These are phyloP conservation scores for Veloporphyrellus conicus DNA, from an alignment of 1,284 basidiomycete genomes.

Conservation along the genomic window DNA sequence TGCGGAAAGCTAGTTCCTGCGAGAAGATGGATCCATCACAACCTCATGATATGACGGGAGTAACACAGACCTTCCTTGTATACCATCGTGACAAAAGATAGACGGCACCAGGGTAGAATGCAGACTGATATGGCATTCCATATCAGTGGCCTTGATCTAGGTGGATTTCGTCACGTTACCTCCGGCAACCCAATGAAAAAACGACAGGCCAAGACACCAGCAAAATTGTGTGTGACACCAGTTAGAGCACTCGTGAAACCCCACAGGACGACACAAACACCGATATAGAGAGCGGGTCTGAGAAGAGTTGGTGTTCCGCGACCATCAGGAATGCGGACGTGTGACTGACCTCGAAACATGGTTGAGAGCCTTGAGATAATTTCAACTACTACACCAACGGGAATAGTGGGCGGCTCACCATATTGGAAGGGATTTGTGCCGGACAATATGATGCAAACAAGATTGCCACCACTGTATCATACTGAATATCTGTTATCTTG, in stretches of 20 bases:
- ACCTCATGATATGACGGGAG: neutral
- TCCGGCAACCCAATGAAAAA: constrained; percentile 64
- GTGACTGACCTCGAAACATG: constrained; percentile 42
- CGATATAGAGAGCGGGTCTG: constrained; percentile 62
- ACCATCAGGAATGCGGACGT: neutral
- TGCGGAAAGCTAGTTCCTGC: constrained; percentile 64
- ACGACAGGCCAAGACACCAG: constrained; percentile 55
- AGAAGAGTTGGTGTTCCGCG: neutral
- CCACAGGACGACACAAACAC: constrained; percentile 59
- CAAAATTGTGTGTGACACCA: constrained; percentile 52
- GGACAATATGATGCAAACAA: constrained; percentile 60
- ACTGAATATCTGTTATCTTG: constrained; percentile 50
- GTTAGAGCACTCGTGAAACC: constrained; percentile 60
- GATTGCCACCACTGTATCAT: constrained; percentile 56
- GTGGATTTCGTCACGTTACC: constrained; percentile 23
- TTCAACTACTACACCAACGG: neutral
- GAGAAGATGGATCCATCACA: neutral
- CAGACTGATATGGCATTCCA: constrained; percentile 37
- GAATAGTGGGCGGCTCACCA: constrained; percentile 37
- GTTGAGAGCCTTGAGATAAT: constrained; percentile 41
- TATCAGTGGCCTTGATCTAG: neutral
- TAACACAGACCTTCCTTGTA: constrained; percentile 48
- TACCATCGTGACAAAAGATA: constrained; percentile 65
- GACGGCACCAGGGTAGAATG: constrained; percentile 61
- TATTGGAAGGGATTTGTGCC: constrained; percentile 62